Conservation (phyloP, 495 filamentous ascomycete genomes). For the Podospora sp. region DNA sequence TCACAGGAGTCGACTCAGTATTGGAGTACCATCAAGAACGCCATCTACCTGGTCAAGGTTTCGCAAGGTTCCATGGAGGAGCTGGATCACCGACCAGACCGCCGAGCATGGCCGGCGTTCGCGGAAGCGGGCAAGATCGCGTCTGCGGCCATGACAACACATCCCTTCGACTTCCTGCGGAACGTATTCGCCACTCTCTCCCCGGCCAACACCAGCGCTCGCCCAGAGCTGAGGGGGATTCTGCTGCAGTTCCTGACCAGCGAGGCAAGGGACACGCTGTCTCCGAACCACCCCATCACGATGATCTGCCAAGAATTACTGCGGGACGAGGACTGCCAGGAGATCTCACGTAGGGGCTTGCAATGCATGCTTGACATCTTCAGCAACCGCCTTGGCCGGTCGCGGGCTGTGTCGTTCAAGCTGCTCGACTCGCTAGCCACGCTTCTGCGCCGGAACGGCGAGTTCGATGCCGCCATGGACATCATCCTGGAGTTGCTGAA, state of each 20-base stretch:
- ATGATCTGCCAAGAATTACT: constrained; percentile 34
- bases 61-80: constrained; percentile 27
- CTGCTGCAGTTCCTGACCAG: constrained; percentile 33
- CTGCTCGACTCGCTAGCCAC: constrained; percentile 39
- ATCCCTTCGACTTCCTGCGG: constrained; percentile 39
- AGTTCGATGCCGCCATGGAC: constrained; percentile 34
- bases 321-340: constrained; percentile 34
- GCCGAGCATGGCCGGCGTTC: constrained; percentile 34
- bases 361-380: constrained; percentile 42
- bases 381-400: constrained; percentile 32
- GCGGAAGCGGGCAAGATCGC: constrained; percentile 31
- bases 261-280: constrained; percentile 33
- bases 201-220: constrained; percentile 34
- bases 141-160: constrained; percentile 32
- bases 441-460: constrained; percentile 36
- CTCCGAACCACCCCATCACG: constrained; percentile 34
- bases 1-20: constrained; percentile 32
- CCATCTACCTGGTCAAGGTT: constrained; percentile 37
- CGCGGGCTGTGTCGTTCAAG: constrained; percentile 37
- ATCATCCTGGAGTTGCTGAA: constrained; percentile 35
- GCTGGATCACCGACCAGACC: constrained; percentile 23
- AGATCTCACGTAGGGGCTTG: constrained; percentile 35
- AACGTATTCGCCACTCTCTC: constrained; percentile 38
- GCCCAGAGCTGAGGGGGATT: constrained; percentile 34
- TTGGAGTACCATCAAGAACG: constrained; percentile 36